Evolutionary conservation across 192 early-diverging fungal species (phyloP), one percentile per base, ranked within the genome.

Genomic region (Gamsiella multidivaricata): DNA sequence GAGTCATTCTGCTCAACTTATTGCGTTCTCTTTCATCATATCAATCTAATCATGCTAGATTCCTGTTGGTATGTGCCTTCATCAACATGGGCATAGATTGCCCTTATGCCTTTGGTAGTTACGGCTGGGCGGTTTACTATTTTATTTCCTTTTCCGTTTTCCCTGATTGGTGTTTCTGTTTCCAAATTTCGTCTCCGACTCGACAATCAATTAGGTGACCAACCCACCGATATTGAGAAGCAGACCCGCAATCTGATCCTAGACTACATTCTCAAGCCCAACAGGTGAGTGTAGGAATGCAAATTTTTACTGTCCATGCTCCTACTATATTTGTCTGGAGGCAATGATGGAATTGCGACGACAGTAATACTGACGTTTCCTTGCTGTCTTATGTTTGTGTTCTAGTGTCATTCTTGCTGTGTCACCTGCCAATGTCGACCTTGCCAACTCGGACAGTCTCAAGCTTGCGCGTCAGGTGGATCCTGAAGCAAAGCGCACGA

Each of bases 391-490:
- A n/a, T n/a, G n/a, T n/a, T n/a, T n/a, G n/a, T n/a, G n/a, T 9
- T 0, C n/a, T 18, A 92, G 92, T 86, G 87, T 94, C 42, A 93
- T 94, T 57, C 84, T 94, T 43, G 92, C 93, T 11, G 91, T 94
- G 39, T 91, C 90, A 46, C 92, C 93, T 23, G 93, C 93, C 2
- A 94, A 94, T 59, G 87, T 89, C 18, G 93, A 94, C 61, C 82
- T 94, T 47, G 92, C 89, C 49, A 94, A 94, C 70, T 93, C 92
- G 22, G 93, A 94, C 80, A 93, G 92, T 80, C 84, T 94, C 46
- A 94, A 94, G 80, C 81, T 93, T 52, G 92, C 93, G n/a, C 89
- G 92, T 50, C 92, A 94, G 66, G 93, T 94, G 12, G 93, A 93
- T 79, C 88, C 91, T 3, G 90, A 92, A 71, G 91, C 91, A 79